Base-by-base conservation (phyloP, 768 basidiomycete species). In the Pleurotus citrinopileatus region DNA sequence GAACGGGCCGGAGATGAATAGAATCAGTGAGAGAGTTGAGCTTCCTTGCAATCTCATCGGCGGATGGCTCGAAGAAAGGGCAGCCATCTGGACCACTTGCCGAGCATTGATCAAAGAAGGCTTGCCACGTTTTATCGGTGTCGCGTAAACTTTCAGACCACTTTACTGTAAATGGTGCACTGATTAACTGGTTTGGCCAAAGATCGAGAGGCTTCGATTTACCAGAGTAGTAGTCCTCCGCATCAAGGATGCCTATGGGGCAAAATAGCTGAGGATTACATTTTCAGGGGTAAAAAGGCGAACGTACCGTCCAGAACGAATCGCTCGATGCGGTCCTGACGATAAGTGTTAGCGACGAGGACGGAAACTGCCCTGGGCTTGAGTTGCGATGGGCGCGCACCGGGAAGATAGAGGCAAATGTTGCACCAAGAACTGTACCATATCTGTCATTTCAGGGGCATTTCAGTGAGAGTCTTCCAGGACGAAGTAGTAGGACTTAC, bases 251-350 rank as follows among this genome's bases (percentile, higher is more conserved):
- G 22, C 57, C 57, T 58, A 44, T 25, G 9, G 20, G n/a, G 19
- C 37, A 38, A 32, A 22, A 8, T 9, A 26, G 23, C 10, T 13
- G 8, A 10, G 38, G 23, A 8, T 20, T 15, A 20, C 15, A 20
- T 17, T 20, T 36, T 36, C 2, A 36, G 23, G 19, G 9, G 13
- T 36, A 12, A 10, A 9, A 25, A 15, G 4, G 20, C 43, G 23
- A 26, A 27, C 54, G 19, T 29, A 55, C 69, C 72, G 45, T 72
- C 71, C 27, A 71, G 60, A 19, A 66, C 52, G 3, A 72, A 29
- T n/a, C 71, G 65, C 10, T 62, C 68, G 10, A 72, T 62, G 17
- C 67, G 63, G 54, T 70, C 64, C 67, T 65, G 47, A n/a, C 5
- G 1, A 42, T 25, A 36, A 25, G 20, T 1, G 7, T 34, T 23